Evolutionary conservation across 768 basidiomycete species (phyloP), one percentile per base, ranked within the genome.

Genomic region (Calocera viscosa): DNA sequence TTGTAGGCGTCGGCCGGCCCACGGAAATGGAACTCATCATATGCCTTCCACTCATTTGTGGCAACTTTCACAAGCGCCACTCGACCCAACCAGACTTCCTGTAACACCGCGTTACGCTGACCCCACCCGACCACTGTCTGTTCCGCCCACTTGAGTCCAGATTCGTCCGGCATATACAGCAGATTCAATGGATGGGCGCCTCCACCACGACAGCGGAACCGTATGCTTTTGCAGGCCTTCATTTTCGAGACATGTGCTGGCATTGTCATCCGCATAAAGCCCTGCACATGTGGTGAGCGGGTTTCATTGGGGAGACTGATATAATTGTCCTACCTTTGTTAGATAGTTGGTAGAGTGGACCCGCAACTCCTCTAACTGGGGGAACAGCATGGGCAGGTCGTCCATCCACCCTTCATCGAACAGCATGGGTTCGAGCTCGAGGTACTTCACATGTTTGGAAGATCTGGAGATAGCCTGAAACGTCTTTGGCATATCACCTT

Each of bases 361-460:
- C 30, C 53, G 53, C 10, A 60, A 32, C 5, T 60, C 14, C 30
- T 60, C 53, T 19, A 60, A 26, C 19, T 60, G 53, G 24, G 53
- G 53, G 53, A 60, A 60, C 7, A 60, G 22, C 2, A 26, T 60
- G 26, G 14, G 53, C 14, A 60, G 24, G 16, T 60, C 53, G 26
- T 28, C 53, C 30, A 60, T 60, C 53, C 53, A 60, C 53, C 30
- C 53, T 60, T 60, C 53, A 14, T 60, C 53, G 53, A 60, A 26
- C 14, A 2, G 5, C 26, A 60, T 60, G 14, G 14, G 14, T 60
- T 60, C 53, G 5, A 60, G 30, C 19, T 60, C 53, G 10, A 60
- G 30, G 30, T 28, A 60, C 30, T 16, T 11, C 16, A 60, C 26
- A 19, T 14, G 53, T 26, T 22, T 60, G 24, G 53, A 60, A 32